Evolutionary conservation across 2,329 filamentous ascomycete species (phyloP).

Genomic region (Dactylellina parvicollis): DNA sequence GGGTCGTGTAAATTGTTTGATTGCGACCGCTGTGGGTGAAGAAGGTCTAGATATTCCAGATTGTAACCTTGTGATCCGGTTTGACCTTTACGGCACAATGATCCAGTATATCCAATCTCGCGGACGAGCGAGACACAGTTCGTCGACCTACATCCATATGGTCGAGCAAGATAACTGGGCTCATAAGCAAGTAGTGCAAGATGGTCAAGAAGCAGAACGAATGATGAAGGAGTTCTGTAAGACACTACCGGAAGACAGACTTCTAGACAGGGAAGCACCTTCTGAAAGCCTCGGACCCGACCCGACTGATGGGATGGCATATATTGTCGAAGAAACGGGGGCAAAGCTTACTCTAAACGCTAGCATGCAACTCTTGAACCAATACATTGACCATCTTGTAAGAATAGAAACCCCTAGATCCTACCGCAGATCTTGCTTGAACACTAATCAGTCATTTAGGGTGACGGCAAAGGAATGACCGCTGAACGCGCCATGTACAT

Average conservation of each 20-base stretch:
- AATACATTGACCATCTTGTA: constrained; percentile 76
- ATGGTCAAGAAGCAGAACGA: constrained; percentile 71
- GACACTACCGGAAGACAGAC: constrained; percentile 76
- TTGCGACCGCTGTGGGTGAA: constrained; percentile 73
- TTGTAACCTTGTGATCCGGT: constrained; percentile 74
- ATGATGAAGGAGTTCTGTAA: constrained; percentile 80
- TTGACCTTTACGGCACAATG: constrained; percentile 86
- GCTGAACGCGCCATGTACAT: constrained; percentile 38
- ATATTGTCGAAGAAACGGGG: constrained; percentile 73
- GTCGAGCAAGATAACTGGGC: constrained; percentile 74
- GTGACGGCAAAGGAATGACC: constrained; percentile 25
- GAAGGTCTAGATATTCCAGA: constrained; percentile 75
- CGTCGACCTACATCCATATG: constrained; percentile 87
- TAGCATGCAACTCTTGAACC: constrained; percentile 75
- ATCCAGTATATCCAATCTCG: constrained; percentile 96
- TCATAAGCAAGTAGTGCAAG: constrained; percentile 69
- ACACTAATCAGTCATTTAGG: constrained; percentile 8
- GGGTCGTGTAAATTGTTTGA: constrained; percentile 68
- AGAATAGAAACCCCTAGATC: constrained; percentile 45
- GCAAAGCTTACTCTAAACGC: constrained; percentile 73
- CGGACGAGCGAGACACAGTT: constrained; percentile 79
- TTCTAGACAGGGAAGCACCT: constrained; percentile 64
- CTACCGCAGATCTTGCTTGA: background rate
- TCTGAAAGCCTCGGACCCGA: constrained; percentile 25
- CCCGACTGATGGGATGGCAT: constrained; percentile 59